Evolutionary conservation across 306 rosid species (phyloP), one percentile per base, ranked within the genome.

Genomic region (Malus sylvestris): DNA sequence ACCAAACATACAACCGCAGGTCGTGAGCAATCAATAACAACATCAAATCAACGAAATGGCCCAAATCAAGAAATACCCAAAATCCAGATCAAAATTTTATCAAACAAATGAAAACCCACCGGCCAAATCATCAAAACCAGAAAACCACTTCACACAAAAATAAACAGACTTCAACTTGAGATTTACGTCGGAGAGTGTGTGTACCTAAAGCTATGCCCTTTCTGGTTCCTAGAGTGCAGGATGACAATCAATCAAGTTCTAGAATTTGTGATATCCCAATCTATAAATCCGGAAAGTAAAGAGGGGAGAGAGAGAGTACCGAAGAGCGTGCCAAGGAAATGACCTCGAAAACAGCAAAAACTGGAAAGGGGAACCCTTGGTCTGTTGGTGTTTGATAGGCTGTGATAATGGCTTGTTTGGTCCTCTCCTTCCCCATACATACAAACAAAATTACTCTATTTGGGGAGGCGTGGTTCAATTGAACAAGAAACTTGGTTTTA

Each of bases 381-480:
- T 51, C 12, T 20, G 66, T 73, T 58, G 45, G 75, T 51, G 55
- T 25, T 33, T 67, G 84, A 65, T 84, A 75, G 85, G 69, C 77
- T 67, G 30, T 77, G 96, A 92, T 83, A 86, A 83, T 82, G 90
- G 86, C 82, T 79, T 83, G 87, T 87, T 88, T 88, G 97, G 92
- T 83, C 84, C 89, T 88, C 91, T 76, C 60, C 1, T 83, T 63
- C 72, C 70, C 80, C 84, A 79, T 80, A 72, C 83, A 68, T 85
- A 84, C 89, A 85, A 83, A 82, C 49, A 55, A 55, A 32, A 23
- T 10, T 16, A 7, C 42, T 6, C 42, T 7, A 38, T 38, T 38
- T 38, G 42, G 9, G 42, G 42, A 38, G 42, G 42, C 9, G 42
- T 38, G 42, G 42, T 38, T 38, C 42, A 6, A 38, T 38, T 38